Evolutionary conservation across 1,284 basidiomycete species (phyloP).

Genomic region (Cystobasidiaceae sp.): DNA sequence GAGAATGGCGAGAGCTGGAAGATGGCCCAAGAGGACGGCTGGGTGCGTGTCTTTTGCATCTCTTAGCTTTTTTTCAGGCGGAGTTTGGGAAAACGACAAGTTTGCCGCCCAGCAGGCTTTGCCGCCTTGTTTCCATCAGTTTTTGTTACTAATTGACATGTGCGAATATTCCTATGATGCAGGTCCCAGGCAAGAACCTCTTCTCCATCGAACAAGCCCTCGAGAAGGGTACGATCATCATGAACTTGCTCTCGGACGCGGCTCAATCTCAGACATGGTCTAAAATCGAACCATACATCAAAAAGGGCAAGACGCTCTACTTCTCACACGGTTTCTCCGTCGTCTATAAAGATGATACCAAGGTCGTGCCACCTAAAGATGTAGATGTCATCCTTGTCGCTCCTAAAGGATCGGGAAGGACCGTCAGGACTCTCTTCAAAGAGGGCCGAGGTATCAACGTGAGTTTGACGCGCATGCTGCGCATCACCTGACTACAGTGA

Average conservation of each 20-base stretch:
- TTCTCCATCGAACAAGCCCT: conserved; percentile 99
- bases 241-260: conserved; percentile 98
- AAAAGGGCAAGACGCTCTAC: conserved; percentile 99
- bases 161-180: conserved; percentile 5
- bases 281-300: conserved; percentile 65
- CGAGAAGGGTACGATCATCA: conserved; percentile 92
- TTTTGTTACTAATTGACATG: background rate
- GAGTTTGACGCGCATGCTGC: conserved; percentile 48
- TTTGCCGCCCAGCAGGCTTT: background rate
- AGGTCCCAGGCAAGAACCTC: conserved; percentile 93
- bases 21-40: conserved; percentile 93
- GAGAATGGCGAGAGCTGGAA: conserved; percentile 95
- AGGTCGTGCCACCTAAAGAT: conserved; percentile 83
- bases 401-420: conserved; percentile 97
- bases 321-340: conserved; percentile 99
- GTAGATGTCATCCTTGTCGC: conserved; percentile 99
- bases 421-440: conserved; percentile 98
- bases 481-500: conserved; percentile 38
- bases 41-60: conserved; percentile 58
- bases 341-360: conserved; percentile 95
- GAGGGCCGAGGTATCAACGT: conserved; percentile 96
- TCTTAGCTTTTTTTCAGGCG: background rate
- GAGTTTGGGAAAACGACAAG: background rate
- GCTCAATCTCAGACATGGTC: conserved; percentile 96
- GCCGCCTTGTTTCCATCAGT: too few species aligned